A percentile compares a stretch with the other conserved stretches of the same genome.
Evolutionary conservation across 2,329 filamentous ascomycete species (phyloP).

Genomic region (Claviceps maximensis): DNA sequence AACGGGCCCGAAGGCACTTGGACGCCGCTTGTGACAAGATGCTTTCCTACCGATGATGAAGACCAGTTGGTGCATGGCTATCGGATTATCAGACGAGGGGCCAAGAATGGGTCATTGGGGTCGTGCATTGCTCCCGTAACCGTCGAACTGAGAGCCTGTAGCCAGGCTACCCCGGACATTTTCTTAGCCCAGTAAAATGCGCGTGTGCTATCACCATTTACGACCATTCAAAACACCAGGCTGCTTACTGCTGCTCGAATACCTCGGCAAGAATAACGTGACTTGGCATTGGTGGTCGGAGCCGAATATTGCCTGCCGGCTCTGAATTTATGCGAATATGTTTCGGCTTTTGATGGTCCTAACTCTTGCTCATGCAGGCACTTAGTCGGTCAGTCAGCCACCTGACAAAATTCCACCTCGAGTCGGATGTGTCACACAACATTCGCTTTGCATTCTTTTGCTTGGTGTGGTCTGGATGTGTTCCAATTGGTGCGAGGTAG

Average conservation of each 20-base stretch:
- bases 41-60: neutral
- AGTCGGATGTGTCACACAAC: too few species aligned
- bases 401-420: neutral
- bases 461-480: too few species aligned
- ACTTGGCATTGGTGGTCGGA: neutral
- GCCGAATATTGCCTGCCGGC: constrained; percentile 5
- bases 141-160: too few species aligned
- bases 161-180: too few species aligned
- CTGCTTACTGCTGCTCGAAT: neutral
- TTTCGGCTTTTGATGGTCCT: neutral
- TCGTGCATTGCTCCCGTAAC: too few species aligned
- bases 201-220: neutral
- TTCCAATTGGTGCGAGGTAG: neutral
- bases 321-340: neutral
- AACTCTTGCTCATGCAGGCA: too few species aligned
- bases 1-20: neutral
- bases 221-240: neutral
- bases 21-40: neutral
- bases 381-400: neutral
- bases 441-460: too few species aligned
- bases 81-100: neutral
- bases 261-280: neutral
- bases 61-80: neutral
- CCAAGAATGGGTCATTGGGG: neutral
- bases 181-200: neutral